Conservation (phyloP, 495 filamentous ascomycete species). For the Lasiosphaeris hirsuta region DNA sequence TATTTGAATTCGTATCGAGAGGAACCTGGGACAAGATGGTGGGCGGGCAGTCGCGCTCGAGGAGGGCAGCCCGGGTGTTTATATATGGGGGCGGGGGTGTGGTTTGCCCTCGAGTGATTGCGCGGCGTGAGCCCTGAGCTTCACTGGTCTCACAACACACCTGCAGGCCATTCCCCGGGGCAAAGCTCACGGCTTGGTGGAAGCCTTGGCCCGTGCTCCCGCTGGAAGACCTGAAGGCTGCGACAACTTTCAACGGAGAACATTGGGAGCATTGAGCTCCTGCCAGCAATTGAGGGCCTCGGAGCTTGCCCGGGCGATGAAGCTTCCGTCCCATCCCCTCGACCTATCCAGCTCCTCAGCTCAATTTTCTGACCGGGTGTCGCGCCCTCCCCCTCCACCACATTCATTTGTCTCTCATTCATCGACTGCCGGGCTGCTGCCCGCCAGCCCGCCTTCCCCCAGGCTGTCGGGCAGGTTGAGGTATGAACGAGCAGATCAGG, state of each 20-base stretch:
- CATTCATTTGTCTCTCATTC: not conserved
- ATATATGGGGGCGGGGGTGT: slow-evolving; percentile 46
- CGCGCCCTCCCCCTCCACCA: not conserved
- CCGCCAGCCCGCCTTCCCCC: not conserved
- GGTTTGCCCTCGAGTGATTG: slow-evolving; percentile 35
- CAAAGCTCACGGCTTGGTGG: slow-evolving; percentile 12
- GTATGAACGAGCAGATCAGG: not conserved
- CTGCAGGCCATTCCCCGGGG: slow-evolving; percentile 24
- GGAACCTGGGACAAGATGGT: slow-evolving; percentile 38
- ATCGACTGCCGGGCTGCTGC: not conserved
- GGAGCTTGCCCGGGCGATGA: too few relatives aligned
- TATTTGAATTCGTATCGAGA: slow-evolving; percentile 18
- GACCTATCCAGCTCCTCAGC: too few relatives aligned
- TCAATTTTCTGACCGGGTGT: too few relatives aligned
- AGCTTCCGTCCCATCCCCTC: too few relatives aligned
- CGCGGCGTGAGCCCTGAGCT: slow-evolving; percentile 25
- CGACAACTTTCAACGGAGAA: too few relatives aligned
- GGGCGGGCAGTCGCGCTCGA: slow-evolving; percentile 43
- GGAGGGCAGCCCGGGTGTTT: slow-evolving; percentile 44
- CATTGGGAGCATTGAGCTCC: not conserved
- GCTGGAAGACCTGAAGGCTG: slow-evolving; percentile 11
- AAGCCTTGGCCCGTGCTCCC: slow-evolving; percentile 21
- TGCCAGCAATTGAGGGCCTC: not conserved
- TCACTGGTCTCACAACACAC: slow-evolving; percentile 10
- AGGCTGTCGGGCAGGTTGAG: not conserved